Evolutionary conservation across 139 green algal species (phyloP).

Genomic region (Desmodesmus armatus): DNA sequence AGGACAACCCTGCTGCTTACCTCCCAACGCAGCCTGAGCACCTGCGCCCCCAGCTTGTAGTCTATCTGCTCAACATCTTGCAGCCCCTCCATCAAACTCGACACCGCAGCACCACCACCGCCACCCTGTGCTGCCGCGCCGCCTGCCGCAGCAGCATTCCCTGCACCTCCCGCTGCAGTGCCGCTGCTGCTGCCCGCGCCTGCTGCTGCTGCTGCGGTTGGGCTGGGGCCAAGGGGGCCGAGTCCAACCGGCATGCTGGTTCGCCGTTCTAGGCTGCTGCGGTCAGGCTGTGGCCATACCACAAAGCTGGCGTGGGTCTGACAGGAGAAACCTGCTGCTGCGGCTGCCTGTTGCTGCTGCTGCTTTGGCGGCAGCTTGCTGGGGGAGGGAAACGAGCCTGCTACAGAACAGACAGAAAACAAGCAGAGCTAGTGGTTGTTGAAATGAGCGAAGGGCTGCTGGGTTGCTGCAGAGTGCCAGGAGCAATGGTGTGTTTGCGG

Average conservation of each 20-base stretch:
- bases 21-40: slow-evolving; percentile 33
- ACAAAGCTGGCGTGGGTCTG: slow-evolving; percentile 31
- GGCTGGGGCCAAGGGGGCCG: not conserved
- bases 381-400: not conserved
- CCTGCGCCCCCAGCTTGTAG: slow-evolving; percentile 29
- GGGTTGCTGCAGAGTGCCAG: too few relatives aligned
- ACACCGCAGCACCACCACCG: not conserved
- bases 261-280: slow-evolving; percentile 8
- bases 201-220: slow-evolving; percentile 16
- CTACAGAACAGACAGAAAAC: not conserved
- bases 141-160: not conserved
- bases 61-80: slow-evolving; percentile 27
- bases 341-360: slow-evolving; percentile 32
- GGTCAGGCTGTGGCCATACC: slow-evolving; percentile 15
- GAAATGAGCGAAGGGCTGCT: too few relatives aligned
- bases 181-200: not conserved
- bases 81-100: not conserved
- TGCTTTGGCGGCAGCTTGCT: not conserved
- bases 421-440: too few relatives aligned
- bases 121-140: not conserved
- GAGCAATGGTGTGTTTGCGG: too few relatives aligned
- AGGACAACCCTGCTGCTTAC: not conserved
- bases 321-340: slow-evolving; percentile 13
- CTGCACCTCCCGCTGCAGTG: not conserved
- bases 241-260: not conserved